Conservation (phyloP, 2,329 filamentous ascomycete species). For the Huntiella bhutanensis region DNA sequence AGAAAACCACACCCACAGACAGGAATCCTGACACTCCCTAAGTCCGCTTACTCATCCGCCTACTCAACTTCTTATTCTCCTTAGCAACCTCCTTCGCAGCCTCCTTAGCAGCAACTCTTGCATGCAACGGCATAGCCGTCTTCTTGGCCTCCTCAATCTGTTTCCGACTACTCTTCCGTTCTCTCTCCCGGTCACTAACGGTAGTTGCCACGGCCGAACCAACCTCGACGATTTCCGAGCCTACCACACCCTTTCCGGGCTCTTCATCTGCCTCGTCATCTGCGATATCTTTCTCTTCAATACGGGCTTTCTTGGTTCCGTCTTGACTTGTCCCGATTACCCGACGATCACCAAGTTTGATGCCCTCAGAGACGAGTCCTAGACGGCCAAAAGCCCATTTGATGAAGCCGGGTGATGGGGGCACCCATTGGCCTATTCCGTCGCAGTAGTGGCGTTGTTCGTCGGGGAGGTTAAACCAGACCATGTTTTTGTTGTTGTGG, state of each 20-base stretch:
- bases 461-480: conserved; percentile 21
- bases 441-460: conserved; percentile 18
- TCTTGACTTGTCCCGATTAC: conserved; percentile 16
- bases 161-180: conserved; percentile 2
- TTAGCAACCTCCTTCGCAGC: conserved; percentile 4
- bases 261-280: conserved; percentile 9
- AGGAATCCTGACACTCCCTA: background rate
- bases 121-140: conserved; percentile 10
- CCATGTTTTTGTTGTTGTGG: conserved; percentile 21
- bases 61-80: background rate
- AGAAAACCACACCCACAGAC: conserved; percentile 1
- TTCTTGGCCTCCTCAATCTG: conserved; percentile 11
- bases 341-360: conserved; percentile 13
- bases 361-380: conserved; percentile 15
- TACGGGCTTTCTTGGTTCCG: conserved; percentile 7
- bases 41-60: background rate
- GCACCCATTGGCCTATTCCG: conserved; percentile 19
- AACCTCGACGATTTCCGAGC: conserved; percentile 6
- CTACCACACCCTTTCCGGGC: background rate
- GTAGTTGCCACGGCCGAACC: background rate
- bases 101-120: conserved; percentile 8
- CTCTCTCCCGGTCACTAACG: background rate
- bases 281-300: conserved; percentile 10
- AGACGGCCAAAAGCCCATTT: conserved; percentile 16
- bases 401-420: conserved; percentile 16